Evolutionary conservation across 371 early-diverging fungal genomes (phyloP).

Genomic region (Mucor sp.): DNA sequence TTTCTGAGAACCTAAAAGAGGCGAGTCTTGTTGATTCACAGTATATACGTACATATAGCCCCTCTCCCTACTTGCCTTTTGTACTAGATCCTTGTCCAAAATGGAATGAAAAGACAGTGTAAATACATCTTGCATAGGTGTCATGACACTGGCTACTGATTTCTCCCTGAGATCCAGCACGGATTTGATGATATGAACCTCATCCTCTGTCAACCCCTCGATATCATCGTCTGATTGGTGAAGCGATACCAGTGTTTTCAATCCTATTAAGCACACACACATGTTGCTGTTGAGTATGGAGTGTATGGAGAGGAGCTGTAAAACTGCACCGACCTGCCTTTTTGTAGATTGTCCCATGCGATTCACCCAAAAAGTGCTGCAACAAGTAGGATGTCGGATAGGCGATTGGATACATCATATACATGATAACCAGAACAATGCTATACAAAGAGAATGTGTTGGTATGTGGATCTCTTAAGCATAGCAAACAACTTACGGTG

Average conservation of each 20-base stretch:
- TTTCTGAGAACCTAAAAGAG: conserved; percentile 54
- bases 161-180: conserved; percentile 93
- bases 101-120: conserved; percentile 70
- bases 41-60: neutral
- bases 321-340: conserved; percentile 43
- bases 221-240: conserved; percentile 70
- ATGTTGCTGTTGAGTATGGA: neutral
- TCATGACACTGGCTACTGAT: conserved; percentile 83
- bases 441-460: conserved; percentile 23
- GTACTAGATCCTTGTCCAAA: conserved; percentile 67
- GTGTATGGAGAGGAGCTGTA: neutral
- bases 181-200: conserved; percentile 89
- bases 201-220: conserved; percentile 86
- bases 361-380: conserved; percentile 78
- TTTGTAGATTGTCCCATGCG: conserved; percentile 80
- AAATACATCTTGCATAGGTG: conserved; percentile 82
- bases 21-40: too few species aligned
- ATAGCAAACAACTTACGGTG: conserved; percentile 36
- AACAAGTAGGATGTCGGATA: conserved; percentile 80
- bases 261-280: conserved; percentile 33
- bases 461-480: too few species aligned
- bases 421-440: conserved; percentile 69
- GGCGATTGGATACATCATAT: conserved; percentile 67
- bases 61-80: conserved; percentile 61
- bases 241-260: conserved; percentile 88